A percentile compares a stretch with the other conserved stretches of the same genome.
These are phyloP conservation scores for Teunomyces cretensis DNA, from an alignment of 805 yeast species.

Conservation along the genomic window DNA sequence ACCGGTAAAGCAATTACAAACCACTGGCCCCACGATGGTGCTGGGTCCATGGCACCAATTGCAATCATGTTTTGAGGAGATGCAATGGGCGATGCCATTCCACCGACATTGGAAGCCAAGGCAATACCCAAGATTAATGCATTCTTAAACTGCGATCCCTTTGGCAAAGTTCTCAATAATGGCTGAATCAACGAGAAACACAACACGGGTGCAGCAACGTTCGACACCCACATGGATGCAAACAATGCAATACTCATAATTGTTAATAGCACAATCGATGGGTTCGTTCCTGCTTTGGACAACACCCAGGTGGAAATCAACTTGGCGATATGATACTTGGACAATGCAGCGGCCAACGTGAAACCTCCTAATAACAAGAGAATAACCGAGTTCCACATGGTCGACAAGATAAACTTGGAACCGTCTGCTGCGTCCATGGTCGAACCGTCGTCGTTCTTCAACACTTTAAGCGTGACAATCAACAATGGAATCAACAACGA, in stretches of 20 bases:
- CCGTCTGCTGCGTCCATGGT: conserved; percentile 43
- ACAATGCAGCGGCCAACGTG: conserved; percentile 54
- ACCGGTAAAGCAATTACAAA: conserved; percentile 52
- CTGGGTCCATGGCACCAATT: conserved; percentile 51
- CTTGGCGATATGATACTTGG: conserved; percentile 54
- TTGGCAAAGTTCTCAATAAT: conserved; percentile 43
- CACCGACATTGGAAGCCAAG: conserved; percentile 51
- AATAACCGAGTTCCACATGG: conserved; percentile 57
- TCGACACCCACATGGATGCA: conserved; percentile 58
- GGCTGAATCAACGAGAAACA: conserved; percentile 53
- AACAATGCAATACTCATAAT: conserved; percentile 52
- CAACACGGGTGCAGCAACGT: conserved; percentile 56
- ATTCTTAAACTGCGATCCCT: conserved; percentile 38
- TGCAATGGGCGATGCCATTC: conserved; percentile 56
- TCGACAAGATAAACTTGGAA: conserved; percentile 44
- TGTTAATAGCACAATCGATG: conserved; percentile 46
- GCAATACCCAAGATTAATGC: conserved; percentile 50
- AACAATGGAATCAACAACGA: conserved; percentile 80
- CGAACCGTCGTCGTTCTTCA: conserved; percentile 54
- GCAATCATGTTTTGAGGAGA: conserved; percentile 58
- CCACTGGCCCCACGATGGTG: conserved; percentile 59
- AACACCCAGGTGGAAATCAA: conserved; percentile 49
- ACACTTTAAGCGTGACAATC: conserved; percentile 68
- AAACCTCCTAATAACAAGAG: conserved; percentile 53
- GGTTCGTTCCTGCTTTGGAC: conserved; percentile 51